phyloP scores from a whole-genome alignment of 495 filamentous ascomycete species.

The Neurospora hispaniola region DNA sequence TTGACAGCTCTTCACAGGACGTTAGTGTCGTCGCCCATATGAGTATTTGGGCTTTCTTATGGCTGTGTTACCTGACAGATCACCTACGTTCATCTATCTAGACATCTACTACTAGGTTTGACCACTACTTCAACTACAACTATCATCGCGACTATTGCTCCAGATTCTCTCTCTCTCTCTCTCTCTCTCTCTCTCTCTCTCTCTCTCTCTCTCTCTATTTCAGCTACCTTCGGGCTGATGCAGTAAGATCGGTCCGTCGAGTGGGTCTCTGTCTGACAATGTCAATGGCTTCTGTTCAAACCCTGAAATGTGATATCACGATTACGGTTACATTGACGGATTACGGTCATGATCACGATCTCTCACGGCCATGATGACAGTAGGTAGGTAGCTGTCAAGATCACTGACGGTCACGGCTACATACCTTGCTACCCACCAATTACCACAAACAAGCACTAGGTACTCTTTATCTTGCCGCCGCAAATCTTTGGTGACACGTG shows the following conservation, averaged over 20 bases:
- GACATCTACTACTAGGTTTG: too few relatives aligned
- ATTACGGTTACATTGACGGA: too few relatives aligned
- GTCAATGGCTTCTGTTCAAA: not conserved
- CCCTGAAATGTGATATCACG: not conserved
- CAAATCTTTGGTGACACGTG: not conserved
- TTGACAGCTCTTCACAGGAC: too few relatives aligned
- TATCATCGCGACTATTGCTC: not conserved
- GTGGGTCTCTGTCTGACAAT: not conserved
- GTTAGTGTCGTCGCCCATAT: too few relatives aligned
- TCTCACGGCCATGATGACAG: too few relatives aligned
- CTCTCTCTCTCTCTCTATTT: too few relatives aligned
- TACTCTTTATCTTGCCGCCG: not conserved
- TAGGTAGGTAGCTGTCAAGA: too few relatives aligned
- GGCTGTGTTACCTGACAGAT: not conserved
- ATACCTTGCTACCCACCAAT: not conserved
- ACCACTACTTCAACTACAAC: too few relatives aligned
- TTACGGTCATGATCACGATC: too few relatives aligned
- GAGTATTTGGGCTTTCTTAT: not conserved
- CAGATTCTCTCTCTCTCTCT: not conserved
- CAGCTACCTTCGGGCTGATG: not conserved
- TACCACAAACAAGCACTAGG: not conserved
- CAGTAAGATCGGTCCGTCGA: not conserved
- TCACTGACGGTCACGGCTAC: not conserved
- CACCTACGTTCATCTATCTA: not conserved
- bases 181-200: not conserved